Evolutionary conservation across 805 yeast species (phyloP).

Genomic region (Kuraishia floccosa): DNA sequence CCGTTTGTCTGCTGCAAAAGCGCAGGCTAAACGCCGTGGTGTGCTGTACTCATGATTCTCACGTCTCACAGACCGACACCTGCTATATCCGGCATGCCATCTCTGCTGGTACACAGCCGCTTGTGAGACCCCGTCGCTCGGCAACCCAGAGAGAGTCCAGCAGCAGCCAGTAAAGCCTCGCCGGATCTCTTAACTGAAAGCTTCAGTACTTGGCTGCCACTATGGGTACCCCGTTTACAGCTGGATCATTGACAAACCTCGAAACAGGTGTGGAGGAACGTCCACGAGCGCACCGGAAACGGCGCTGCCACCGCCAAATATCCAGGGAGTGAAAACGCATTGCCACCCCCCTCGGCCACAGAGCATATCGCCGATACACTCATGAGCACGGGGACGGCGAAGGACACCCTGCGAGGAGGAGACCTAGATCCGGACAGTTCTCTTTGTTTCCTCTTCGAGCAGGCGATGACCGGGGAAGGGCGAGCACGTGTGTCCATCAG

Average conservation of each 20-base stretch:
- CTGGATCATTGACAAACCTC: constrained; percentile 83
- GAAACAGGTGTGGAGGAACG: constrained; percentile 39
- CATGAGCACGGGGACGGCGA: constrained; percentile 69
- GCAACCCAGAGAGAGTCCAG: no score
- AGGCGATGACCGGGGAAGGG: constrained; percentile 77
- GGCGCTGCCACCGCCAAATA: constrained; percentile 42
- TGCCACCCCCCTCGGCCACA: constrained; percentile 84
- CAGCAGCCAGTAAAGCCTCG: no score
- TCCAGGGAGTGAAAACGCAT: constrained; percentile 60
- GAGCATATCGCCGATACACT: constrained; percentile 50
- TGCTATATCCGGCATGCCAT: no score
- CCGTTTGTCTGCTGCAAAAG: no score
- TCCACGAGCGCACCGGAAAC: constrained; percentile 74
- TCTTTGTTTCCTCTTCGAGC: constrained; percentile 37
- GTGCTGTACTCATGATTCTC: no score
- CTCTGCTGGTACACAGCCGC: no score
- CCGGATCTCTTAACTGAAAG: no score
- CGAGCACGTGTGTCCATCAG: constrained; percentile 94
- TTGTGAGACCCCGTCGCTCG: no score
- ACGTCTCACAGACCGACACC: no score
- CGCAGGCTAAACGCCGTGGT: no score
- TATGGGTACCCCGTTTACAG: constrained; percentile 47
- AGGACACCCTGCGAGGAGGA: constrained; percentile 87
- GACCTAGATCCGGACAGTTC: constrained; percentile 58
- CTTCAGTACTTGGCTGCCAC: constrained; percentile 7